Conservation (phyloP, 2,329 filamentous ascomycete species). For the Pseudogymnoascus pannorum region DNA sequence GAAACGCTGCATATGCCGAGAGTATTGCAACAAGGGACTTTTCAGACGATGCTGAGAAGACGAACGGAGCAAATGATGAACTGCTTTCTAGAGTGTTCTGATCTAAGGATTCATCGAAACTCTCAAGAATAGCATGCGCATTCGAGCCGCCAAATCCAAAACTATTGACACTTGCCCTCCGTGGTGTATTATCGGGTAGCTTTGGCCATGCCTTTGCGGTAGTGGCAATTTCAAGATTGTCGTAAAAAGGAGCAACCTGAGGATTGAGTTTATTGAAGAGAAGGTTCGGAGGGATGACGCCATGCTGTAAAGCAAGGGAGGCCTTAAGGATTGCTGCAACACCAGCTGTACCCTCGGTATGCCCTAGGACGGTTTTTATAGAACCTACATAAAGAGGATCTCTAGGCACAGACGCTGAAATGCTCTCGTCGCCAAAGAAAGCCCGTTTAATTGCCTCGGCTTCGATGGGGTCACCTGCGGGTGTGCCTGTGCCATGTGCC, state of each 20-base stretch:
- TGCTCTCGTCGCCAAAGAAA: not conserved
- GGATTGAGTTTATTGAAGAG: too few relatives aligned
- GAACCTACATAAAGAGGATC: conserved; percentile 13
- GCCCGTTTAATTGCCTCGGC: conserved; percentile 6
- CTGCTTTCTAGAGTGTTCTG: too few relatives aligned
- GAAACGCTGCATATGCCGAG: not conserved
- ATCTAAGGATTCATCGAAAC: conserved; percentile 32
- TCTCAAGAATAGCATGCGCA: conserved; percentile 33
- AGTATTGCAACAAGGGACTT: conserved; percentile 10
- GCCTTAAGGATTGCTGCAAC: conserved; percentile 21
- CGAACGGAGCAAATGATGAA: conserved; percentile 11
- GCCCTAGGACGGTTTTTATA: conserved; percentile 24
- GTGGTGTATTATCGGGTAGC: conserved; percentile 17
- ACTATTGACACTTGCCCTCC: conserved; percentile 17
- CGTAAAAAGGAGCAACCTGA: too few relatives aligned
- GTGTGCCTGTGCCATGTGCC: conserved; percentile 28
- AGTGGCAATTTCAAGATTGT: too few relatives aligned
- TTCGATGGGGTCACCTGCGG: conserved; percentile 17
- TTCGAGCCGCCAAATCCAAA: conserved; percentile 43
- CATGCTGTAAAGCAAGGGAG: conserved; percentile 25
- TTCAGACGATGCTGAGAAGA: conserved; percentile 17
- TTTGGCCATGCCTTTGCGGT: conserved; percentile 19
- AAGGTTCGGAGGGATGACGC: too few relatives aligned
- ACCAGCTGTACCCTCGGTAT: conserved; percentile 21
- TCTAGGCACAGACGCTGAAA: too few relatives aligned